These are phyloP conservation scores for Tritrichomonas foetus DNA, from an alignment of 208 protist species.

Conservation along the genomic window DNA sequence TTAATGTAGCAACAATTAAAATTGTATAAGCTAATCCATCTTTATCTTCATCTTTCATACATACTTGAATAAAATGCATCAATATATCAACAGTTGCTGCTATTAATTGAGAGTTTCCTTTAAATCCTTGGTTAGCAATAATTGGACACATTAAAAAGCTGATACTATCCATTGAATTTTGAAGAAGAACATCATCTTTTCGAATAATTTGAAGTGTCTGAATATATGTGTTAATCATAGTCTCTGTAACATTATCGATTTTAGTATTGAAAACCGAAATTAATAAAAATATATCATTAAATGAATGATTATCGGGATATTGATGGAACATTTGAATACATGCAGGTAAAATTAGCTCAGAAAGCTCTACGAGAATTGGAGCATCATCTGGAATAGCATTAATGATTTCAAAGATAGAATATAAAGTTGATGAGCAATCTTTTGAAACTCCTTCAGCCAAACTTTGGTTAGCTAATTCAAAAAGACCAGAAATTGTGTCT, in stretches of 20 bases:
- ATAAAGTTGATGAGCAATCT: background rate
- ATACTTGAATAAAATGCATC: background rate
- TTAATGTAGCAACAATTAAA: background rate
- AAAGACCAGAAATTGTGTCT: background rate
- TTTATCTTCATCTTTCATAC: background rate
- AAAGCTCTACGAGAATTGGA: background rate
- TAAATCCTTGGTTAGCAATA: background rate
- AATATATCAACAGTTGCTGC: background rate
- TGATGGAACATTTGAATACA: background rate
- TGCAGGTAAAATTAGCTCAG: background rate
- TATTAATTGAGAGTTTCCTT: background rate
- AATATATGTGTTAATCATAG: background rate
- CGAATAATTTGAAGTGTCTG: background rate
- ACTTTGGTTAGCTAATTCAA: background rate
- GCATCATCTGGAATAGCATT: background rate
- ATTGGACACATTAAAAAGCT: background rate
- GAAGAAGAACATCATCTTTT: background rate
- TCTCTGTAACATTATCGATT: background rate
- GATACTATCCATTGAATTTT: background rate
- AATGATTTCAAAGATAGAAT: background rate
- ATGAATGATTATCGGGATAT: background rate
- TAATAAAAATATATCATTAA: background rate
- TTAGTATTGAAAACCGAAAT: background rate
- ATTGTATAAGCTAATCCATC: background rate
- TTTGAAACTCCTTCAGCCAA: background rate